Conservation (phyloP, 1,284 basidiomycete genomes). For the Apiotrichum brassicae region DNA sequence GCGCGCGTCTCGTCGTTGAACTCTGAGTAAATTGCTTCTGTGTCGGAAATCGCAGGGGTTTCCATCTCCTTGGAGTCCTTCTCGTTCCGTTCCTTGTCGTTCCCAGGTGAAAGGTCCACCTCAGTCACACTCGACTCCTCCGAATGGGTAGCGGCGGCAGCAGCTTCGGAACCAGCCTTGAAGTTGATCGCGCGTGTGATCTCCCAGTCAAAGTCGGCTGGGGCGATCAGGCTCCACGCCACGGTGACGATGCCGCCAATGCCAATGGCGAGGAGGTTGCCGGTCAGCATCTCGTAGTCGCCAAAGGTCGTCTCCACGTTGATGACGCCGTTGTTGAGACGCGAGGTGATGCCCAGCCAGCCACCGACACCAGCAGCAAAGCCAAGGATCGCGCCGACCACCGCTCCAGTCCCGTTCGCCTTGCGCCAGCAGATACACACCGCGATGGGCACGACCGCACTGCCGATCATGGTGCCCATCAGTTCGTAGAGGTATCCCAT, state of each 20-base stretch:
- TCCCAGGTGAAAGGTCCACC: no score
- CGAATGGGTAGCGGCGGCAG: neutral
- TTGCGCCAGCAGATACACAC: constrained; percentile 71
- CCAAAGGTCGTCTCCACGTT: constrained; percentile 60
- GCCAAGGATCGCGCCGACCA: constrained; percentile 64
- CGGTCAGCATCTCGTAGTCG: constrained; percentile 63
- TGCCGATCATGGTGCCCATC: constrained; percentile 59
- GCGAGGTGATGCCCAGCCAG: constrained; percentile 77
- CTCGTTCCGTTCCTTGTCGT: constrained; percentile 47
- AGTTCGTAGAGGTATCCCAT: constrained; percentile 53
- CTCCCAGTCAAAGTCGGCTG: constrained; percentile 72
- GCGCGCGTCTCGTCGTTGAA: constrained; percentile 1
- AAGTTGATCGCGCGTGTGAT: constrained; percentile 67
- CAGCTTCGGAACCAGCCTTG: constrained; percentile 6
- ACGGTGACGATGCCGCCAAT: constrained; percentile 71
- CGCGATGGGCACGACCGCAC: constrained; percentile 80
- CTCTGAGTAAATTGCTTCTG: neutral
- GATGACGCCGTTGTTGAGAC: constrained; percentile 62
- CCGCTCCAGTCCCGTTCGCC: constrained; percentile 75
- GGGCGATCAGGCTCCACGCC: constrained; percentile 60
- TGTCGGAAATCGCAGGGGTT: constrained; percentile 20
- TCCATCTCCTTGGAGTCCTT: constrained; percentile 19
- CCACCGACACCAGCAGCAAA: constrained; percentile 63
- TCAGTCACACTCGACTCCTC: constrained; percentile 7
- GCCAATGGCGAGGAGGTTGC: constrained; percentile 78